Base-by-base conservation (phyloP, 108 stramenopile genomes). In the Cyclotella choctawhatcheeana region DNA sequence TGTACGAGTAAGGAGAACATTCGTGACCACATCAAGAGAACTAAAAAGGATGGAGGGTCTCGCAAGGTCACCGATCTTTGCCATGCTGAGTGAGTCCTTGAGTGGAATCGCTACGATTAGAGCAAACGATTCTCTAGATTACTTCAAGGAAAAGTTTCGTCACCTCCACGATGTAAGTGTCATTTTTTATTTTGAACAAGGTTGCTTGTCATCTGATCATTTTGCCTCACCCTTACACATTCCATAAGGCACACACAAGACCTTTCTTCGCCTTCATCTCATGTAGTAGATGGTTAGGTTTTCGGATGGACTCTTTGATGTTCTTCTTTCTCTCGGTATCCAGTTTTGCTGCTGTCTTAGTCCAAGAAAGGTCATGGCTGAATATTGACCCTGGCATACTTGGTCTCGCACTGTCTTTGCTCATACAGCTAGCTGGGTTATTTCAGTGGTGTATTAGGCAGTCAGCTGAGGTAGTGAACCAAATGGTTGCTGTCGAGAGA, bases 401-500 rank as follows among this genome's bases (percentile, higher is more conserved):
- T n/a, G 95, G 95, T 14, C 66, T 96, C 25, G 79, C 86, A 0
- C 66, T 94, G 44, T 80, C 89, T 0, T 65, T 92, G 82, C 64
- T 94, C 43, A 68, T 94, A 31, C 87, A 89, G 65, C 62, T 94
- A 33, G 71, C 79, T 5, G 83, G 84, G 24, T 32, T 84, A 10
- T 92, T 94, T 71, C 93, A 88, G 44, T 94, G 90, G 90, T 84
- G 86, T 58, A 81, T 91, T 18, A 72, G 90, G 44, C 90, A 64
- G 63, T 64, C 67, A 47, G 96, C 97, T 6, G 96, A 97, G 76
- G 92, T 97, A 2, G 91, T 91, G 27, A 95, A 94, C 58, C 92
- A 93, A 44, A 96, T 99, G 91, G 92, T 97, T 50, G 82, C 89
- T 32, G 93, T 97, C 8, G 93, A 94, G 72, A 83, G 93, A 25